Conservation (phyloP, 805 yeast genomes). For the Millerozyma miso region DNA sequence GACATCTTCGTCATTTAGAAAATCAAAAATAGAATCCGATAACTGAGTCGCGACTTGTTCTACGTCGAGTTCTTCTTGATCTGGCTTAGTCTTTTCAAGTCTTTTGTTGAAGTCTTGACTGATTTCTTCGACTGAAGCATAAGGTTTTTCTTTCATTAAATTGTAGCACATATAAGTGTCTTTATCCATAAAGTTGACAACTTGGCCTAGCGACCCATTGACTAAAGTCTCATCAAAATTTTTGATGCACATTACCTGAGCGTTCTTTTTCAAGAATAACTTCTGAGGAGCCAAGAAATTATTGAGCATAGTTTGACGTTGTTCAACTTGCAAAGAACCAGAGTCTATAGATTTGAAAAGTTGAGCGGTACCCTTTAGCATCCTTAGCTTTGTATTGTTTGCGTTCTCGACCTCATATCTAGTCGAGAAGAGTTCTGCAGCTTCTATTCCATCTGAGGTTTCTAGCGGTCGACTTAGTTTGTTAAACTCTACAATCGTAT, state of each 20-base stretch:
- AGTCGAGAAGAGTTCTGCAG: slow-evolving; percentile 74
- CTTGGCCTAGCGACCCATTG: slow-evolving; percentile 74
- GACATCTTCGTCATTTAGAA: slow-evolving; percentile 21
- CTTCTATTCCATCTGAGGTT: slow-evolving; percentile 55
- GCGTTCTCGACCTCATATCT: slow-evolving; percentile 69
- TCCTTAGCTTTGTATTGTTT: slow-evolving; percentile 46
- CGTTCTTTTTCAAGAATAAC: slow-evolving; percentile 58
- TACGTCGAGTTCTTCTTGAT: slow-evolving; percentile 13
- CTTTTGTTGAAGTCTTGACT: slow-evolving; percentile 9
- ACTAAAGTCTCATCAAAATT: slow-evolving; percentile 69
- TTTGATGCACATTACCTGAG: slow-evolving; percentile 81
- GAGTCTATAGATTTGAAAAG: slow-evolving; percentile 52
- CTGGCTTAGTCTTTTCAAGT: slow-evolving; percentile 12
- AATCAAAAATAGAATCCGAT: slow-evolving; percentile 49
- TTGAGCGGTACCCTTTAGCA: slow-evolving; percentile 41
- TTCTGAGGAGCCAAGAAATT: slow-evolving; percentile 61
- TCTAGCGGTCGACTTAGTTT: slow-evolving; percentile 48
- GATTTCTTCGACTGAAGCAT: slow-evolving; percentile 16
- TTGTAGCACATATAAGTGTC: slow-evolving; percentile 32
- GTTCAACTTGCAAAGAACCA: slow-evolving; percentile 44
- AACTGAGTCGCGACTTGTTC: slow-evolving; percentile 13
- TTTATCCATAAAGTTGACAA: slow-evolving; percentile 49
- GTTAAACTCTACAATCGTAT: slow-evolving; percentile 47
- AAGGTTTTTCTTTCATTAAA: slow-evolving; percentile 15
- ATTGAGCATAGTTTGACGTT: slow-evolving; percentile 42